Base-by-base conservation (phyloP, 2,329 filamentous ascomycete genomes). In the Hyphodiscus sp. region DNA sequence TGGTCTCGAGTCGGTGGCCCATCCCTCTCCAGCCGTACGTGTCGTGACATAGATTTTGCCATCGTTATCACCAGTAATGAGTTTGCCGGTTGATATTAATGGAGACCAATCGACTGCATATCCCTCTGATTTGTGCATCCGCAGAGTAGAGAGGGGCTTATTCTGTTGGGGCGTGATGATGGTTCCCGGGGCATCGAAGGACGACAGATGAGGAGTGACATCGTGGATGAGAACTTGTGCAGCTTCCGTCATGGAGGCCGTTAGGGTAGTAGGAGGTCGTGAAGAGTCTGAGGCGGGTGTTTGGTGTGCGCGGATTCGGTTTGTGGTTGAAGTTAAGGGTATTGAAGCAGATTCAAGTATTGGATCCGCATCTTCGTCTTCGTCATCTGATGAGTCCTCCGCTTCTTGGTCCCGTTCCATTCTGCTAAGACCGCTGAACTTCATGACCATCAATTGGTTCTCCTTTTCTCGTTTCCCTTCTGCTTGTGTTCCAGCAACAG, bases 81-180 rank as follows among this genome's bases (percentile, higher is more conserved):
- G 83, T 72, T 92, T 94, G 55, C 91, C 91, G 46, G 85, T 80
- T 0, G 90, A 82, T 45, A 89, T 79, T 10, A 89, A 70, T 1
- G 90, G 88, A 23, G 91, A 96, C 94, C 94, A 99, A 73, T 96
- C 94, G n/a, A 99, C 73, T 0, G 90, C 94, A 70, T 97, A 99
- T 47, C 94, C 94, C 76, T 99, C 94, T 13, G 84, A 76, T 73
- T 91, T 92, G 80, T 99, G 94, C 63, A 92, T 90, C 63, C 88
- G 83, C 63, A 99, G 84, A 2, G 90, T 96, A 61, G 81, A 87
- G 49, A 95, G 73, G 33, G 94, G 91, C 74, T 95, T 95, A 70
- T 91, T 92, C 68, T 95, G 89, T 65, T 88, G 84, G 1, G 89
- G 78, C 7, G 88, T 84, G 61, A 97, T 82, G 60, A 84, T 77